Evolutionary conservation across 495 filamentous ascomycete species (phyloP), one percentile per base, ranked within the genome.

Genomic region (Xylaria intraflava): DNA sequence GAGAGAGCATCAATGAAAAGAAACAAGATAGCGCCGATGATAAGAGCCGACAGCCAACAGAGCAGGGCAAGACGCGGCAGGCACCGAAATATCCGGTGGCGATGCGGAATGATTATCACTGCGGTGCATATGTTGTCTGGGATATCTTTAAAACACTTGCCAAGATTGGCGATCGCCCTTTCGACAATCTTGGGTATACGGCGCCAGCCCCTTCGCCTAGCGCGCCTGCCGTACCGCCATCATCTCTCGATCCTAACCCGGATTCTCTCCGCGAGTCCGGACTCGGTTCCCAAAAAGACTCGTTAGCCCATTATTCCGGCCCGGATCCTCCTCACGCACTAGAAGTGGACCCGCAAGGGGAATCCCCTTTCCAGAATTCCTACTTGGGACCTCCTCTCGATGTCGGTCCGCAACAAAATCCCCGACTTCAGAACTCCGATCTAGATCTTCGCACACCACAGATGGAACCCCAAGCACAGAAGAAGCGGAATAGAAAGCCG

Each of bases 101-200:
- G 2, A 66, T 66, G 64, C 58, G 64, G 46, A 66, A 66, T 26
- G 64, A 66, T 49, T 66, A 64, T 23, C 61, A 62, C 16, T 66
- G 64, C 38, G 61, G 61, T 10, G 64, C 64, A 14, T 64, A 66
- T 43, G 57, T 66, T 8, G 56, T 66, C 14, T 66, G 61, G 61
- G 64, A 66, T 29, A 66, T 66, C 54, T 64, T 62, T 36, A 61
- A 64, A 43, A 39, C 64, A 22, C 45, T 66, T 14, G 58, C 61
- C n/a, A 62, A 57, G 49, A 66, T 66, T 40, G 55, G 64, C 35
- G 30, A 60, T 30, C 58, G 64, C 23, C 64, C 64, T 31, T 66
- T 66, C 24, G 59, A 66, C 43, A 62, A 58, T 30, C 59, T 64
- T 6, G 64, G 64, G 22, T 64, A 66, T 44, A 42, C 35, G 27